phyloP scores from a whole-genome alignment of 2,329 filamentous ascomycete genomes.

The Leptoxyphium fumago region DNA sequence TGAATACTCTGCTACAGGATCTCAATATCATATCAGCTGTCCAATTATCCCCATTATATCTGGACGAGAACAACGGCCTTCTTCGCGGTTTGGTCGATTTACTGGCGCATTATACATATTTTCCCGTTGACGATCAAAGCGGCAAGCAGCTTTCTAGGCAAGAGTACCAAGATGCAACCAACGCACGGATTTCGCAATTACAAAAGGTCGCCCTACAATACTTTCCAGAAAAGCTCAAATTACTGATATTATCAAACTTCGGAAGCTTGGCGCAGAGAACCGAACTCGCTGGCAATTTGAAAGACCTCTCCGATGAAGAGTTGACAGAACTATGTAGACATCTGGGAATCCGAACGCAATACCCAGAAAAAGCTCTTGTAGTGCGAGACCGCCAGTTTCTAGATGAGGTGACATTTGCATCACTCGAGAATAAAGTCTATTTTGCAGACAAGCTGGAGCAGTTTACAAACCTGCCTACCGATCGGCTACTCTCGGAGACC shows the following conservation, averaged over 20 bases:
- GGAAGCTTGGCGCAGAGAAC: constrained; percentile 67
- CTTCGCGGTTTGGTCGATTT: constrained; percentile 68
- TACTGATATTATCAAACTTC: constrained; percentile 84
- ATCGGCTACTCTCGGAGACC: constrained; percentile 63
- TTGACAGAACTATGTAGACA: constrained; percentile 51
- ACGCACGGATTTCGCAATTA: constrained; percentile 57
- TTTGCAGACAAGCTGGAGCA: constrained; percentile 67
- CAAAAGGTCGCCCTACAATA: constrained; percentile 66
- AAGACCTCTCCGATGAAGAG: constrained; percentile 59
- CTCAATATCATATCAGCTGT: constrained; percentile 69
- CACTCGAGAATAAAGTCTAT: constrained; percentile 61
- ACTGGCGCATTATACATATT: constrained; percentile 75
- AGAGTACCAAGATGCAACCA: constrained; percentile 69
- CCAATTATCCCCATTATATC: constrained; percentile 62
- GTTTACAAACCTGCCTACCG: constrained; percentile 69
- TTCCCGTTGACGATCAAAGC: constrained; percentile 82
- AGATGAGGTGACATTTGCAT: constrained; percentile 57
- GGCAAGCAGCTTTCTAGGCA: constrained; percentile 58
- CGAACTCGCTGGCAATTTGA: constrained; percentile 65
- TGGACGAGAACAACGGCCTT: constrained; percentile 57
- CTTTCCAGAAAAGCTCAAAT: constrained; percentile 81
- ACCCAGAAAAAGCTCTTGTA: constrained; percentile 57
- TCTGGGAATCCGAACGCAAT: constrained; percentile 68
- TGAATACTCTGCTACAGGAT: constrained; percentile 76
- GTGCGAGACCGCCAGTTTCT: constrained; percentile 48